Percentiles rank a stretch among this genome's conserved stretches.
Conservation (phyloP, 2,329 filamentous ascomycete species). For the Teratosphaeria destructans region DNA sequence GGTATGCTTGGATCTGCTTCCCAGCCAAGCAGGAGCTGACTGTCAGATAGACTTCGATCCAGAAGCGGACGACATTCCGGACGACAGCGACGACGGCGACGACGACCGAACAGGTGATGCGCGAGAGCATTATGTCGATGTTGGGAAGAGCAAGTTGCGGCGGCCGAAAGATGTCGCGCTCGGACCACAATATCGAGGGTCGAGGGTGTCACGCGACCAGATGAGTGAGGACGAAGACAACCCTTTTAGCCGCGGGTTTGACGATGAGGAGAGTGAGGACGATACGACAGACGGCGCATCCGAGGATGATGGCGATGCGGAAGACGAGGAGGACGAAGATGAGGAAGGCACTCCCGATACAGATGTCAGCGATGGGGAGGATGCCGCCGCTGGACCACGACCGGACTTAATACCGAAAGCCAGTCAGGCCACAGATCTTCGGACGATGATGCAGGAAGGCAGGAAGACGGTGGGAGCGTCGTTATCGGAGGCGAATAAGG, state of each 20-base stretch:
- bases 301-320: conserved; percentile 31
- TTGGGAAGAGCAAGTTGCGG: conserved; percentile 76
- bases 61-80: conserved; percentile 45
- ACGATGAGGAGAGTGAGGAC: conserved; percentile 35
- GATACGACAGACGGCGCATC: conserved; percentile 11
- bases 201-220: conserved; percentile 60
- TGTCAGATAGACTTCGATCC: conserved; percentile 61
- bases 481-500: conserved; percentile 56
- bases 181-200: conserved; percentile 71
- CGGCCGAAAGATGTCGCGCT: conserved; percentile 58
- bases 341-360: conserved; percentile 33
- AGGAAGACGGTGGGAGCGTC: conserved; percentile 56
- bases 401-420: conserved; percentile 10
- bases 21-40: background rate
- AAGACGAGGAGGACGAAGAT: conserved; percentile 18
- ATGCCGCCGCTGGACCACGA: conserved; percentile 23
- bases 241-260: conserved; percentile 34
- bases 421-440: conserved; percentile 47
- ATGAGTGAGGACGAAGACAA: conserved; percentile 48
- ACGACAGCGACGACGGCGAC: conserved; percentile 40
- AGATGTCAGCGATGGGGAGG: conserved; percentile 36
- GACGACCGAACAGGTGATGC: conserved; percentile 35
- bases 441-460: conserved; percentile 53
- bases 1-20: conserved; percentile 11
- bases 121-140: conserved; percentile 76